Base-by-base conservation (phyloP, 768 basidiomycete species). In the Hortiboletus campestris region DNA sequence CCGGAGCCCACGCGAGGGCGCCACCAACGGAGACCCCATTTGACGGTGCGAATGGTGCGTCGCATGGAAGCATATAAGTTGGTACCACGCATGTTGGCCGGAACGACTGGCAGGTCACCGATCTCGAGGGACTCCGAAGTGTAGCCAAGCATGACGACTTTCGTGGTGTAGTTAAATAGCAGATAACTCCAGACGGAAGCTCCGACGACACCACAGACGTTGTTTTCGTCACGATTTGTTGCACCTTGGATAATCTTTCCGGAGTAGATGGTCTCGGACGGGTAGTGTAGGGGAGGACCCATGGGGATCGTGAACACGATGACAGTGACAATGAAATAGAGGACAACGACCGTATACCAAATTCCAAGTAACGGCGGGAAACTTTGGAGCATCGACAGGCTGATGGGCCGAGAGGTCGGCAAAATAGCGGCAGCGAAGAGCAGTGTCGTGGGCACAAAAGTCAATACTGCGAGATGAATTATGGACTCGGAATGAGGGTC, bases 111-210 rank as follows among this genome's bases (percentile, higher is more conserved):
- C 31, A 97, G 75, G 67, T 97, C 93, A 56, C 85, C 91, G 20
- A 93, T 91, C 61, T 96, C 90, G 44, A 96, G 80, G 55, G 82
- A 86, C 53, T 81, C 78, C 2, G 87, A 78, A 2, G 76, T 78
- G 71, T 91, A 84, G 3, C 92, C 94, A 40, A 94, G 84, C 82
- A 85, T 84, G 52, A 95, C 84, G 14, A 97, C 90, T 57, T 88
- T 85, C 1, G 92, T 94, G 36, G 89, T 91, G 68, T 93, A 94
- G 16, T 84, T 84, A 71, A 97, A 97, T n/a, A 94, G 72, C 6
- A 97, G 71, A 48, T 76, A 59, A 39, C 49, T 51, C 61, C 66
- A 72, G 20, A 80, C 71, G 3, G 76, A 74, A 22, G 84, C 78
- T 53, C 78, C 86, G 79, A 64, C 55, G 35, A 55, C 32, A 41